These are phyloP conservation scores for Exophiala aquamarina DNA, from an alignment of 2,329 filamentous ascomycete species.

Conservation along the genomic window DNA sequence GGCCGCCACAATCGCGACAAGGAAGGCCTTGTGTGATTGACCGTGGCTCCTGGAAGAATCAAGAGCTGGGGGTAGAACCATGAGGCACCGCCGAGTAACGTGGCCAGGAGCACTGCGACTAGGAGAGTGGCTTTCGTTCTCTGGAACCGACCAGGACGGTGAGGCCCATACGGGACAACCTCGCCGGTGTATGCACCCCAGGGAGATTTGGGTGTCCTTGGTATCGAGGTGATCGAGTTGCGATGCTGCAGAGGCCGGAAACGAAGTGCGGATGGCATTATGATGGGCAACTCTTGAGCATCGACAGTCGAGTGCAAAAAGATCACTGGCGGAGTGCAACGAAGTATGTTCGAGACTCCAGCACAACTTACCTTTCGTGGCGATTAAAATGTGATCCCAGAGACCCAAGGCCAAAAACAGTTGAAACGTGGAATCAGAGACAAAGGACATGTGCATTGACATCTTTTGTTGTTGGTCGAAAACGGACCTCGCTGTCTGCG, in stretches of 20 bases:
- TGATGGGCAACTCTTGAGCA: background rate
- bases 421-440: no score
- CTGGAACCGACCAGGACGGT: background rate
- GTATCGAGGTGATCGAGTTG: conserved; percentile 1
- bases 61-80: no score
- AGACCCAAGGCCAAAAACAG: no score
- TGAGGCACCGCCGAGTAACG: no score
- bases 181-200: conserved; percentile 8
- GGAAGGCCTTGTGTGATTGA: no score
- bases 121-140: background rate
- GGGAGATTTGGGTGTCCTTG: conserved; percentile 9
- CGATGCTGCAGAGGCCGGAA: conserved; percentile 5
- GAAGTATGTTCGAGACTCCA: no score
- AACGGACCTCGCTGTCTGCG: background rate
- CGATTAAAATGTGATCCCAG: no score
- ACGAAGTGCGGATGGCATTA: conserved; percentile 2
- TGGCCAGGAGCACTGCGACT: no score
- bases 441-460: no score
- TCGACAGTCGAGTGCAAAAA: background rate
- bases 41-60: no score
- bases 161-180: background rate
- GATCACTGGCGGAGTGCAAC: background rate
- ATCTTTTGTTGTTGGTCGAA: no score
- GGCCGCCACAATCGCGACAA: background rate
- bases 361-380: no score